Evolutionary conservation across 225 moss, liverwort and hornwort genomes (phyloP).

Genomic region (Pseudisothecium myosuroides): DNA sequence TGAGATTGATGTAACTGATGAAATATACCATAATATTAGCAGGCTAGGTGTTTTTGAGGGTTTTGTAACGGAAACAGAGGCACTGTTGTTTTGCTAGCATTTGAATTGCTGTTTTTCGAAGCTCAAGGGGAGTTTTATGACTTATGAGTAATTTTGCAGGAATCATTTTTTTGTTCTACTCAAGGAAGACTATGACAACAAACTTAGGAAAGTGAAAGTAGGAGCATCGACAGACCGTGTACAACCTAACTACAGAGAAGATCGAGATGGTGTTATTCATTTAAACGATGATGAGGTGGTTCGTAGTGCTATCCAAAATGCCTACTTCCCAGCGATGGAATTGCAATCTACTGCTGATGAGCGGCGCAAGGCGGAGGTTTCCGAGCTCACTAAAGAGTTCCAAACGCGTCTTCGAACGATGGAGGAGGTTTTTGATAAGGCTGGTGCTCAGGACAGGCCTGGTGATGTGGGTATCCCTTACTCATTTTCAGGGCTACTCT

Average conservation of each 20-base stretch:
- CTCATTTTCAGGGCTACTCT: background rate
- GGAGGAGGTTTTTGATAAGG: constrained; percentile 49
- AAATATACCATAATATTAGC: background rate
- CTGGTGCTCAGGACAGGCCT: constrained; percentile 43
- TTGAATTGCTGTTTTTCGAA: background rate
- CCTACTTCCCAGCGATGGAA: constrained; percentile 31
- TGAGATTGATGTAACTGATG: background rate
- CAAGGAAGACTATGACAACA: constrained; percentile 30
- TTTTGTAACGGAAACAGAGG: background rate
- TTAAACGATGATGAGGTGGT: constrained; percentile 10
- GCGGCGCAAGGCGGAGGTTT: constrained; percentile 36
- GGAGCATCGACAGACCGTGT: background rate
- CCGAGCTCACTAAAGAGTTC: constrained; percentile 33
- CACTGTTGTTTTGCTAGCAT: background rate
- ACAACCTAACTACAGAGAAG: background rate
- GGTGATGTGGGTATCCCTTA: constrained; percentile 29
- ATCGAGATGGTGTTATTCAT: constrained; percentile 8
- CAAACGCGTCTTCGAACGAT: constrained; percentile 33
- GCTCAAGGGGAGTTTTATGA: background rate
- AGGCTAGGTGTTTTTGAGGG: background rate
- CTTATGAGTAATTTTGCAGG: background rate
- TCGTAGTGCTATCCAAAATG: constrained; percentile 13
- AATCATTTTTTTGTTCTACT: constrained; percentile 8
- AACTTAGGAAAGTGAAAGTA: constrained; percentile 14
- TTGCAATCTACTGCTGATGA: constrained; percentile 20